Evolutionary conservation across 1,284 basidiomycete genomes (phyloP), one percentile per base, ranked within the genome.

Genomic region (Marasmius tenuissimus): DNA sequence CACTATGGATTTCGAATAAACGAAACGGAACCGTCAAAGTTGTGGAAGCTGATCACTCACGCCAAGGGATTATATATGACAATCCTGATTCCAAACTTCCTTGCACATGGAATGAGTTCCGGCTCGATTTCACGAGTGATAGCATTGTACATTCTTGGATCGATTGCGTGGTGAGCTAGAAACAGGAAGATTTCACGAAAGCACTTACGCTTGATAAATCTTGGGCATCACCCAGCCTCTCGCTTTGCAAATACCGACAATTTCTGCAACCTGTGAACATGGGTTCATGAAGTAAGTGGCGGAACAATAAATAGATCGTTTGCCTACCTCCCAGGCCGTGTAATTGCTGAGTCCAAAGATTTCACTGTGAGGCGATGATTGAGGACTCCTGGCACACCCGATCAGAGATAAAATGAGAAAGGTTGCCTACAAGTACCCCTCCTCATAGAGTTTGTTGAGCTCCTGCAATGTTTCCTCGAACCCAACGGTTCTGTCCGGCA

Each of bases 101-200:
- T 78, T 62, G 78, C 76, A 71, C 83, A 84, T 1, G 82, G 83
- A n/a, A 85, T 72, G 22, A 86, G 76, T 69, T 87, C 84, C 1
- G 81, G 63, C 65, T 87, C 84, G 53, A 84, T 82, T 47, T 76
- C 76, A 8, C 85, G 78, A 1, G 81, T 82, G 62, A 85, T 73
- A 1, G 81, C 78, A 59, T 84, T 85, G 69, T 84, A 85, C 77
- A 83, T 82, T 12, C 79, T 27, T 78, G 48, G 14, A 14, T 10
- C 14, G 27, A 12, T 27, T 35, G 49, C 8, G 35, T 22, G 27
- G n/a, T 27, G 16, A 45, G 14, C n/a, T 18, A 18, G 11, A 1
- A 35, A 47, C 8, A 20, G 51, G 27, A 11, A 47, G 45, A 50
- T 16, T n/a, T 16, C 22, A 18, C 27, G 38, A 37, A 11, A 5